Percentiles rank a stretch among this genome's conserved stretches.
phyloP scores from a whole-genome alignment of 179 eudicot genomes.

The Spergularia azorica region DNA sequence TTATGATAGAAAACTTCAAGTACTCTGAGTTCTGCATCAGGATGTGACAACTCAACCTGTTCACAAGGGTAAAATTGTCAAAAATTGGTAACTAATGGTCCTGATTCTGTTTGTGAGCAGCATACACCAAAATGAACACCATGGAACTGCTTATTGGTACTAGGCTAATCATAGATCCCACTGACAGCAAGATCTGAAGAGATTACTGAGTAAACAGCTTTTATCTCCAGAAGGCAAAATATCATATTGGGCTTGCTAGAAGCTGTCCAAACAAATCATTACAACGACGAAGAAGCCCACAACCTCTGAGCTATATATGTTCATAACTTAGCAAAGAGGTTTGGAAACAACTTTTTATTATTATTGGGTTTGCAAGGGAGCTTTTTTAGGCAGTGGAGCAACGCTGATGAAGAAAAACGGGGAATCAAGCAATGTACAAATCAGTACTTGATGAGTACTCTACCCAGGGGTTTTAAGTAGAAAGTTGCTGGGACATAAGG shows the following conservation, averaged over 20 bases:
- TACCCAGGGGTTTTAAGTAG: too few relatives aligned
- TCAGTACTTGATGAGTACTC: too few relatives aligned
- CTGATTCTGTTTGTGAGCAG: neutral
- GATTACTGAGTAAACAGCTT: neutral
- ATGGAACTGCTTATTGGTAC: neutral
- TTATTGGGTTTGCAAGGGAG: too few relatives aligned
- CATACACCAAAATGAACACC: neutral
- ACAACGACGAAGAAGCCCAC: too few relatives aligned
- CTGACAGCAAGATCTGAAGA: neutral
- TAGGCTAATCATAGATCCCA: neutral
- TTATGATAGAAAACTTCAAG: slow-evolving; percentile 97
- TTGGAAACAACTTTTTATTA: too few relatives aligned
- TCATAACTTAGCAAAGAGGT: too few relatives aligned
- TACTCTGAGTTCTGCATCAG: slow-evolving; percentile 84
- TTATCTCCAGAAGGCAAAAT: neutral
- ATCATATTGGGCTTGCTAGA: neutral
- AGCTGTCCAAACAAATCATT: neutral
- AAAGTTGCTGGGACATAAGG: too few relatives aligned
- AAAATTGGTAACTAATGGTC: too few relatives aligned
- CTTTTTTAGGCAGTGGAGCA: too few relatives aligned
- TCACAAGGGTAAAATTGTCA: neutral
- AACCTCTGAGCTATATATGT: too few relatives aligned
- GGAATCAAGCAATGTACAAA: too few relatives aligned
- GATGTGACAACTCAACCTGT: slow-evolving; percentile 89
- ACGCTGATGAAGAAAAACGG: too few relatives aligned